Evolutionary conservation across 164 flowering plant genomes (phyloP), one percentile per base, ranked within the genome.

Genomic region (Litsea cubeba): DNA sequence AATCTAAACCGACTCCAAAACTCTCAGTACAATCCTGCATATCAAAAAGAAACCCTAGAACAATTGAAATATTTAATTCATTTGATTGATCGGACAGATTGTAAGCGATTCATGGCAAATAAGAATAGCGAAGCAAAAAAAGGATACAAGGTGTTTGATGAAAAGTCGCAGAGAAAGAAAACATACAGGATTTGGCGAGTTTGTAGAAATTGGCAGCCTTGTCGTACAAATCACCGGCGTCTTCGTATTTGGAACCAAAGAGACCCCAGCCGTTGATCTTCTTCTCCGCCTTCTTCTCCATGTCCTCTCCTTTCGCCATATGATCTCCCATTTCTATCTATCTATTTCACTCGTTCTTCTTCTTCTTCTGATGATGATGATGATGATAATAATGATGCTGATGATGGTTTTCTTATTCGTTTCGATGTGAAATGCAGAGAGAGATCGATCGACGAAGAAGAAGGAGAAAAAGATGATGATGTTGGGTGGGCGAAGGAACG

Each of bases 161-260:
- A 30, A 30, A 30, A 30, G 35, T 30, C 35, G 35, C 35, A 26
- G 17, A 28, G 46, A 65, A 15, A 65, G 32, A 14, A 17, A 30
- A 12, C 25, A 62, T 79, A 86, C 87, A 88, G 14, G 85, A 72
- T 83, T 86, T 88, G 62, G 86, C 87, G 62, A 88, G 80, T 78
- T 86, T 88, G 86, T 64, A 88, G 65, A 51, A 75, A 76, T 85
- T 86, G 10, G 85, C 88, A 12, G 91, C 81, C 76, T 83, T 88
- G 3, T 85, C 88, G 74, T 74, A 85, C 5, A 86, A 78, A n/a
- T 88, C 91, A 14, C 86, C 79, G 46, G 90, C 88, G 66, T 85
- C 88, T 76, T 85, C 86, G 69, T 82, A 74, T 76, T 85, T 83
- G 30, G 84, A 79, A 50, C 86, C 83, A 51, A 85, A 79, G 2